Evolutionary conservation across 129 eudicot species (phyloP), one percentile per base, ranked within the genome.

Genomic region (Flaveria linearis): DNA sequence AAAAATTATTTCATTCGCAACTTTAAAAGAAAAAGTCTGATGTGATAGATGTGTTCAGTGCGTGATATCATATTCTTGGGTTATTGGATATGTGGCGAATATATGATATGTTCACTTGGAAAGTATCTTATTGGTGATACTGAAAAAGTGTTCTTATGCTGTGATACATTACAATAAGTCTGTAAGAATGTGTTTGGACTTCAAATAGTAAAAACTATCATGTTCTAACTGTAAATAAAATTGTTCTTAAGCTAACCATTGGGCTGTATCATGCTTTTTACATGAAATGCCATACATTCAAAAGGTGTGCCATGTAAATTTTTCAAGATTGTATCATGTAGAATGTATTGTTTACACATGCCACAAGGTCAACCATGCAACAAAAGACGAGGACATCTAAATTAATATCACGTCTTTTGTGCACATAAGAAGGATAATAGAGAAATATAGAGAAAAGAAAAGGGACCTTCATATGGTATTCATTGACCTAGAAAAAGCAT

Each of bases 211-310:
- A 73, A 73, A 73, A 39, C 63, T 2, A 18, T 50, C 10, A 25
- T 62, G 28, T 64, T 75, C 41, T 17, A 18, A 64, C 47, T 28
- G 71, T 76, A n/a, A 76, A 76, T 18, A 17, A 33, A 33, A 49
- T 18, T 49, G 23, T 65, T 49, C 79, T 62, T 76, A 3, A 18
- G 52, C 65, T 76, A 76, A 65, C 30, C 12, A 30, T 36, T 30
- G 14, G 14, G 65, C 5, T 52, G 9, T 17, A 17, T 51, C 79
- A 47, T 75, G 63, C 63, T 63, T 75, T 75, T 36, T 51, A 65
- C 57, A 67, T 52, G 68, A 20, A 41, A 63, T 58, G n/a, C 39
- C 69, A 66, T 52, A 41, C 42, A 23, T 76, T 76, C 18, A 36
- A 22, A 18, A 51, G 8, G 9, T 41, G 42, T 66, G 26, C 42